These are phyloP conservation scores for Astragalus membranaceus DNA, from an alignment of 306 rosid genomes.

Conservation along the genomic window DNA sequence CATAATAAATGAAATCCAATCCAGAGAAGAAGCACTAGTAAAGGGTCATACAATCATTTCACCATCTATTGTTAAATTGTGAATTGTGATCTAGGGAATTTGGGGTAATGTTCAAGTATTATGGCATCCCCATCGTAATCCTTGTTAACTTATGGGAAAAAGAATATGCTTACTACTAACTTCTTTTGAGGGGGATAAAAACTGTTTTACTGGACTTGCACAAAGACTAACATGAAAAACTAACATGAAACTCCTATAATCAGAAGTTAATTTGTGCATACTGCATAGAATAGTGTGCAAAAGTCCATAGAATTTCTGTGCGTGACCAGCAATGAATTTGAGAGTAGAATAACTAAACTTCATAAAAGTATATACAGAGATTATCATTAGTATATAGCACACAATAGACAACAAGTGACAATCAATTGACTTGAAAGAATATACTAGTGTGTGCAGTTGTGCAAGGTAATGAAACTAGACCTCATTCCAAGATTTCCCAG, in stretches of 20 bases:
- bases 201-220: too few species aligned
- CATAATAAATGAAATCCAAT: neutral
- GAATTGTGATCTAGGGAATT: neutral
- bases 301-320: neutral
- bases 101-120: neutral
- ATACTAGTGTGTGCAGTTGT: neutral
- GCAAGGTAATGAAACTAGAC: conserved; percentile 36
- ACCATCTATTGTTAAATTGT: neutral
- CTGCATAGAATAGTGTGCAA: neutral
- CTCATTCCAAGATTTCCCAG: conserved; percentile 94
- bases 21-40: neutral
- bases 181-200: too few species aligned
- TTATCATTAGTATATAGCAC: neutral
- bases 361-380: neutral
- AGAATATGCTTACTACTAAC: too few species aligned
- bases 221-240: too few species aligned
- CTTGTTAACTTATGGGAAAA: too few species aligned
- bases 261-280: neutral
- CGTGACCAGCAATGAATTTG: neutral
- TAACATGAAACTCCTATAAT: too few species aligned
- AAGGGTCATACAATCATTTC: neutral
- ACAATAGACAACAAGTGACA: neutral
- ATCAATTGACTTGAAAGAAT: conserved; percentile 4
- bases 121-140: too few species aligned
- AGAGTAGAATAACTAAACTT: neutral